phyloP scores from a whole-genome alignment of 257 asterid genomes.

The Nemophila menziesii region DNA sequence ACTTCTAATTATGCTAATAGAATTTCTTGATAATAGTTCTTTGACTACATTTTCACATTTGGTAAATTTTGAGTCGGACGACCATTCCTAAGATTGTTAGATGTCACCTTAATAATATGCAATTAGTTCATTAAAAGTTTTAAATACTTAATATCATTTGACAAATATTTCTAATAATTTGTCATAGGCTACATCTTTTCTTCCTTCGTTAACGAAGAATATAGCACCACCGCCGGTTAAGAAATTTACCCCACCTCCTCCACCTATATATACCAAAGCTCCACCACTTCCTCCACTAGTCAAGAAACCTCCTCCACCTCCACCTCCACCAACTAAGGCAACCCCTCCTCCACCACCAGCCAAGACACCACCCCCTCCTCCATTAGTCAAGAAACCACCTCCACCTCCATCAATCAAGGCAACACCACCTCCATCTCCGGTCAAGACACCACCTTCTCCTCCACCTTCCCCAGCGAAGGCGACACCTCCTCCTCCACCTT shows the following conservation, averaged over 20 bases:
- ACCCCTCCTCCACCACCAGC: constrained; percentile 10
- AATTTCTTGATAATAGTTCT: no score
- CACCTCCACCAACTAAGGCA: background rate
- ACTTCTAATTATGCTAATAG: no score
- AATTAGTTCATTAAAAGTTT: no score
- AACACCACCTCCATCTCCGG: constrained; percentile 8
- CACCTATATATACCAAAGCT: background rate
- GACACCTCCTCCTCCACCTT: constrained; percentile 17
- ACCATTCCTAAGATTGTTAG: no score
- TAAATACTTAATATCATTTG: background rate
- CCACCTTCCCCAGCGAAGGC: constrained; percentile 5
- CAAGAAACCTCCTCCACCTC: constrained; percentile 2
- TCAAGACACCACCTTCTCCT: constrained; percentile 6
- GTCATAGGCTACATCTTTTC: background rate
- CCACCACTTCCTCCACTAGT: constrained; percentile 5
- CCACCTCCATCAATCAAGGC: constrained; percentile 3
- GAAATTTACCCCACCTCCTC: constrained; percentile 1
- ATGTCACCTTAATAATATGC: no score
- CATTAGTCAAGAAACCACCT: constrained; percentile 3
- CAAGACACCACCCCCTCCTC: constrained; percentile 10
- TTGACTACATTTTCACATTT: no score
- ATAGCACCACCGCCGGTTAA: constrained; percentile 4
- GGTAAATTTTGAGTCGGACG: no score
- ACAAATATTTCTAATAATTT: background rate
- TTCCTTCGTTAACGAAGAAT: background rate